A percentile compares a stretch with the other conserved stretches of the same genome.
Conservation (phyloP, 805 yeast genomes). For the Saturnispora sekii region DNA sequence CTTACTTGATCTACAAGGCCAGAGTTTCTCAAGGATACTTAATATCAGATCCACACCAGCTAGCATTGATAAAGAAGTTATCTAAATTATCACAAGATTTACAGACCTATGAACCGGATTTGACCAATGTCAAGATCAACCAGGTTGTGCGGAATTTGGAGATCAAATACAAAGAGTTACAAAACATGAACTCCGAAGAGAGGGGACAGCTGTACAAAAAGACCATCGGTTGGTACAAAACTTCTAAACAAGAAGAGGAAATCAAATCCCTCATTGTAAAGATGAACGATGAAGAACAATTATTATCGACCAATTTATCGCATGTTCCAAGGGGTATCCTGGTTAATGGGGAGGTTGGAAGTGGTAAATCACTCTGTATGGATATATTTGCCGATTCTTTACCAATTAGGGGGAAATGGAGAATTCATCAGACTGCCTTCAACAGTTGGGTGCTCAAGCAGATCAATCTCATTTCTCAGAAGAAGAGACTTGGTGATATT, state of each 20-base stretch:
- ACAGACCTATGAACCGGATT: constrained; percentile 53
- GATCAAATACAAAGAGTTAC: constrained; percentile 13
- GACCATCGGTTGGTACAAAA: constrained; percentile 24
- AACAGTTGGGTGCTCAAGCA: constrained; percentile 59
- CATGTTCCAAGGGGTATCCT: constrained; percentile 57
- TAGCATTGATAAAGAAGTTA: constrained; percentile 51
- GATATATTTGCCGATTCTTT: constrained; percentile 59
- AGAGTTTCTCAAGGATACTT: constrained; percentile 43
- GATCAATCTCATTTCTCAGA: constrained; percentile 45
- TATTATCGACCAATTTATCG: constrained; percentile 35
- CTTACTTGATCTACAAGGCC: constrained; percentile 45
- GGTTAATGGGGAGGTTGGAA: constrained; percentile 59
- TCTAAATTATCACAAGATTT: constrained; percentile 51
- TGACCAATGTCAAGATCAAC: constrained; percentile 35
- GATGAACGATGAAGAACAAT: constrained; percentile 40
- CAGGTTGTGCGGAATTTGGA: constrained; percentile 28
- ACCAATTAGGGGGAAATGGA: constrained; percentile 51
- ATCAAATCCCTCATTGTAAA: constrained; percentile 36
- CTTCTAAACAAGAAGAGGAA: constrained; percentile 10
- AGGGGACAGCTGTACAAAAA: constrained; percentile 19
- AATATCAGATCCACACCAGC: constrained; percentile 47
- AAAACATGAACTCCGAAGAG: constrained; percentile 7
- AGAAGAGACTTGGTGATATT: constrained; percentile 27
- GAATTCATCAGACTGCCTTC: constrained; percentile 67
- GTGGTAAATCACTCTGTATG: constrained; percentile 67